phyloP scores from a whole-genome alignment of 768 basidiomycete genomes.

The Xerocomellus dryophilus region DNA sequence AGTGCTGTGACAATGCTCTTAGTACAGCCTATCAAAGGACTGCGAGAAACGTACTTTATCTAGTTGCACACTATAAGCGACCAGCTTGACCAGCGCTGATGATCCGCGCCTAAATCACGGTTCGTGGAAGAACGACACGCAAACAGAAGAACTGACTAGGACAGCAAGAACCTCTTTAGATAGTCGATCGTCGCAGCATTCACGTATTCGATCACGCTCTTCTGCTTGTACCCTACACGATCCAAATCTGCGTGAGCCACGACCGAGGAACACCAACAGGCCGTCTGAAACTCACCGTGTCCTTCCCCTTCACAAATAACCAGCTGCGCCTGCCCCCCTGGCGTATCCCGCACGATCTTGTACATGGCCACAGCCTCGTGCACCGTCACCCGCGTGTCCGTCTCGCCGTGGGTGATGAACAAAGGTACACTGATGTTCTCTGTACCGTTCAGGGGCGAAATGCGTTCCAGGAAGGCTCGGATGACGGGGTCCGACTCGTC shows the following conservation, averaged over 20 bases:
- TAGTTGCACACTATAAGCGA: conserved; percentile 1
- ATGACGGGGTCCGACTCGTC: conserved; percentile 39
- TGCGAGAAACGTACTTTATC: too few species aligned
- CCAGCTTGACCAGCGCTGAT: neutral
- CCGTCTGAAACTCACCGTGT: conserved; percentile 33
- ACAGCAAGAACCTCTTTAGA: conserved; percentile 35
- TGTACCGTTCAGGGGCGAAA: conserved; percentile 40
- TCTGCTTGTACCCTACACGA: conserved; percentile 39
- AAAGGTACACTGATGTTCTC: conserved; percentile 37
- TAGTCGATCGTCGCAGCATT: conserved; percentile 40
- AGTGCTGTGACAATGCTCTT: too few species aligned
- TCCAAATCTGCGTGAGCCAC: conserved; percentile 2
- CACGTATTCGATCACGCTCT: conserved; percentile 42
- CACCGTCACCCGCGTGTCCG: conserved; percentile 39
- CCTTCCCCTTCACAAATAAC: conserved; percentile 43
- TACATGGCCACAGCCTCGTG: conserved; percentile 40
- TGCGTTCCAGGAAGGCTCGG: conserved; percentile 36
- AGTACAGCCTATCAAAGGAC: too few species aligned
- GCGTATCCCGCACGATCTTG: conserved; percentile 26
- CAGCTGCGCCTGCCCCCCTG: conserved; percentile 33
- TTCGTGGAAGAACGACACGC: neutral
- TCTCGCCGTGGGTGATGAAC: conserved; percentile 42
- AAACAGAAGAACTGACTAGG: conserved; percentile 8
- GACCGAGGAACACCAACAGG: neutral
- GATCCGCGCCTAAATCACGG: neutral